phyloP scores from a whole-genome alignment of 164 flowering plant genomes.

The Hamamelis virginiana region DNA sequence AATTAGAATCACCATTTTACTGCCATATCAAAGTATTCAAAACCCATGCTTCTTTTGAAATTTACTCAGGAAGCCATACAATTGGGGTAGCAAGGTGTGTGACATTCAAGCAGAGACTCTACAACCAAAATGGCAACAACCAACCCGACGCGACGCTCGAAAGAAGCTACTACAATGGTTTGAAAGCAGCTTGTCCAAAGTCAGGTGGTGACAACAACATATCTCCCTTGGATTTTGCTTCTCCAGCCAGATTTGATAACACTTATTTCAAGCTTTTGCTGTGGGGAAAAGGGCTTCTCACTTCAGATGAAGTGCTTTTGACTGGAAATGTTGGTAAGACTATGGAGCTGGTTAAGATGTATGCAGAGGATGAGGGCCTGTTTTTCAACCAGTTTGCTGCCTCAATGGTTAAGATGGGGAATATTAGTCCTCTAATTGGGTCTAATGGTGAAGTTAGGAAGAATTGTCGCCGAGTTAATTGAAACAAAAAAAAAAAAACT shows the following conservation, averaged over 20 bases:
- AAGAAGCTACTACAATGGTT: constrained; percentile 41
- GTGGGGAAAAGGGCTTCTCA: constrained; percentile 77
- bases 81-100: constrained; percentile 86
- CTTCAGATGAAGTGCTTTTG: constrained; percentile 74
- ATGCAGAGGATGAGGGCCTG: constrained; percentile 58
- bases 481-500: no score
- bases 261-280: constrained; percentile 76
- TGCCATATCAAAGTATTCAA: no score
- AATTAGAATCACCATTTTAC: no score
- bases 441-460: constrained; percentile 72
- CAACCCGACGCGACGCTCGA: constrained; percentile 79
- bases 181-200: constrained; percentile 67
- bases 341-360: constrained; percentile 53
- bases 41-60: neutral
- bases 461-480: constrained; percentile 43
- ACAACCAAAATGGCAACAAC: constrained; percentile 79
- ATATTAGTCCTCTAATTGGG: constrained; percentile 67
- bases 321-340: constrained; percentile 53
- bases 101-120: constrained; percentile 79
- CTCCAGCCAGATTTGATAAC: constrained; percentile 81
- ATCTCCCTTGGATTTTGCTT: constrained; percentile 67
- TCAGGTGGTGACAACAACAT: constrained; percentile 86
- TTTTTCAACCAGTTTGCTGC: constrained; percentile 72
- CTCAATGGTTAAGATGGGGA: constrained; percentile 93
- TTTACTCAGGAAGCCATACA: constrained; percentile 80